Evolutionary conservation across 1,284 basidiomycete species (phyloP).

Genomic region (Rhodotorula sp.): DNA sequence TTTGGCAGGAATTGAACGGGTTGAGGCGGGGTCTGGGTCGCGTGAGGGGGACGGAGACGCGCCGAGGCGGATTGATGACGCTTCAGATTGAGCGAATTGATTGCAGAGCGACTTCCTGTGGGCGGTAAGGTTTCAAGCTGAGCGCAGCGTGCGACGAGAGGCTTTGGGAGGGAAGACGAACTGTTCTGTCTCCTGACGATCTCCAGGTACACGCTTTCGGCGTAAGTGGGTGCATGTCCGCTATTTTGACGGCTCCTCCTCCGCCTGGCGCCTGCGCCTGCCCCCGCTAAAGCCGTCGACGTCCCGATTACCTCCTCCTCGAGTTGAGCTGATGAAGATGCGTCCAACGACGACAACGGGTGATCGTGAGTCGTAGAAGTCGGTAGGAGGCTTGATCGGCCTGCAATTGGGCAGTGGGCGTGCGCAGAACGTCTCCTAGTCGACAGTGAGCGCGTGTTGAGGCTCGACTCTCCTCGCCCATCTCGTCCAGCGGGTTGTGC

Average conservation of each 20-base stretch:
- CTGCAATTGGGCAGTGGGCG: too few species aligned
- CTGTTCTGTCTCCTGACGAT: neutral
- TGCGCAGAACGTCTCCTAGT: too few species aligned
- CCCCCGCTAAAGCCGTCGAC: neutral
- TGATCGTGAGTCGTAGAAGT: too few species aligned
- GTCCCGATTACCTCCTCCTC: too few species aligned
- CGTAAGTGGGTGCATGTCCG: conserved; percentile 5
- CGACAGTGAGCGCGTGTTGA: too few species aligned
- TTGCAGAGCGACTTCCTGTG: conserved; percentile 1
- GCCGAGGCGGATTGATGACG: neutral
- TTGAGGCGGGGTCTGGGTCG: neutral
- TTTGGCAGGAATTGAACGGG: neutral
- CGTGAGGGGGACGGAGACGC: neutral
- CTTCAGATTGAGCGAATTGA: conserved; percentile 11
- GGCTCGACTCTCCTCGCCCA: neutral
- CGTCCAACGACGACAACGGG: too few species aligned
- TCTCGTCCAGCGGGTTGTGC: neutral
- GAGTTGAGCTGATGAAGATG: too few species aligned
- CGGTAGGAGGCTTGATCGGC: too few species aligned
- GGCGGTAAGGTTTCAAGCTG: neutral
- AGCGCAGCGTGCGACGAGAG: neutral
- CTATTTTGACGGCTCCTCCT: neutral
- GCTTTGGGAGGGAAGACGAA: neutral
- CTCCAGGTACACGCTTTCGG: neutral
- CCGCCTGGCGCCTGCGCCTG: neutral